phyloP scores from a whole-genome alignment of 2,329 filamentous ascomycete genomes.

The Nannizziopsis barbatae region DNA sequence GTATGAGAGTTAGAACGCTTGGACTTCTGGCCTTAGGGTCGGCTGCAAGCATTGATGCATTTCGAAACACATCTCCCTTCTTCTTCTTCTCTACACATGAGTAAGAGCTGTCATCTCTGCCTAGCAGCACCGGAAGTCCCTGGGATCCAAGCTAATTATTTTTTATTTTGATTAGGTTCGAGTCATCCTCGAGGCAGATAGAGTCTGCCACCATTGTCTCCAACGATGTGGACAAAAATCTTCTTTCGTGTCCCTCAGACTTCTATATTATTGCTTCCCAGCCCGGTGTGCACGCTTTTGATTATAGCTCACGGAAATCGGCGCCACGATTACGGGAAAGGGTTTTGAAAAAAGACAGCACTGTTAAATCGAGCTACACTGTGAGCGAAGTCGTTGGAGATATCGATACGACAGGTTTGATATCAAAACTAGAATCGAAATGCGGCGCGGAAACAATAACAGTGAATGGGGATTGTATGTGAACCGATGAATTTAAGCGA shows the following conservation, averaged over 20 bases:
- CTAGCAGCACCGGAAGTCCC: no score
- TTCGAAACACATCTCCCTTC: constrained; percentile 80
- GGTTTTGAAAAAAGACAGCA: constrained; percentile 40
- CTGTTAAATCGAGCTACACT: constrained; percentile 42
- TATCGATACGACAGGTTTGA: constrained; percentile 36
- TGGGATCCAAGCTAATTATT: not conserved
- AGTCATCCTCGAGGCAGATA: constrained; percentile 33
- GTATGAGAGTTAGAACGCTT: constrained; percentile 34
- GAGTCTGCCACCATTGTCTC: constrained; percentile 36
- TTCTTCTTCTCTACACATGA: constrained; percentile 72
- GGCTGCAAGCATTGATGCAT: constrained; percentile 54
- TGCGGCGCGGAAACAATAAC: constrained; percentile 38
- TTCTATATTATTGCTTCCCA: constrained; percentile 71
- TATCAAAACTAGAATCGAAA: constrained; percentile 33
- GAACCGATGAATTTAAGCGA: not conserved
- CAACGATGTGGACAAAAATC: constrained; percentile 34
- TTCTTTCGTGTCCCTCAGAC: constrained; percentile 59
- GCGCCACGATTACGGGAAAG: constrained; percentile 46
- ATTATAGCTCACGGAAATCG: constrained; percentile 48
- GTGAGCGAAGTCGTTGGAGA: constrained; percentile 45
- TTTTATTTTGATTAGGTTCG: constrained; percentile 24
- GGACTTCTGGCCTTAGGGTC: constrained; percentile 40
- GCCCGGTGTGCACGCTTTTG: constrained; percentile 58
- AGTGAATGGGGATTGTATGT: constrained; percentile 36
- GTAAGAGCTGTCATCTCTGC: constrained; percentile 43